Evolutionary conservation across 192 early-diverging fungal genomes (phyloP).

Genomic region (Podila horticola): DNA sequence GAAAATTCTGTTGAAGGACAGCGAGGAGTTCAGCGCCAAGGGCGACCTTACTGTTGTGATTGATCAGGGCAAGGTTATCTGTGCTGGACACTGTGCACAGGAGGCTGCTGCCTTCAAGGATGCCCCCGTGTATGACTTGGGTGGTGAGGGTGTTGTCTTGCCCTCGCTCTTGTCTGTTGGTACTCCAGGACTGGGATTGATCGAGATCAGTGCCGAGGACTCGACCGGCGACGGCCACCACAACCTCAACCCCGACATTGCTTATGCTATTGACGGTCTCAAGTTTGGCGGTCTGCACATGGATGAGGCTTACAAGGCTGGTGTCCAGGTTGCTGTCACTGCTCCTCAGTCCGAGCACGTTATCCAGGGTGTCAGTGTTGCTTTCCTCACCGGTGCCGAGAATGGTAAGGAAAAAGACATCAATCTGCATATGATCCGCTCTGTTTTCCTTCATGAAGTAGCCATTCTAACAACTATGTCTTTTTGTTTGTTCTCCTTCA

Average conservation of each 20-base stretch:
- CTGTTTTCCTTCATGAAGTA: not conserved
- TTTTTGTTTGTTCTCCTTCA: slow-evolving; percentile 2
- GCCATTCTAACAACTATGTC: no score
- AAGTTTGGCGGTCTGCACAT: slow-evolving; percentile 66
- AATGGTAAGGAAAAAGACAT: slow-evolving; percentile 38
- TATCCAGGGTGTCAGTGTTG: slow-evolving; percentile 70
- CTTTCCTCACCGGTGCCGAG: slow-evolving; percentile 72
- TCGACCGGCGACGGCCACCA: slow-evolving; percentile 67
- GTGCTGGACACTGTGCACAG: slow-evolving; percentile 51
- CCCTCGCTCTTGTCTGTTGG: slow-evolving; percentile 61
- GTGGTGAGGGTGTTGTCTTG: slow-evolving; percentile 49
- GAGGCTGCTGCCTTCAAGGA: slow-evolving; percentile 14
- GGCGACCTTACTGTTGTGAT: slow-evolving; percentile 60
- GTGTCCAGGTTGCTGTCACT: slow-evolving; percentile 70
- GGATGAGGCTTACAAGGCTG: slow-evolving; percentile 66
- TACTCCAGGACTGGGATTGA: slow-evolving; percentile 66
- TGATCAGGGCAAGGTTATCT: slow-evolving; percentile 66
- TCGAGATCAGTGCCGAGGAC: slow-evolving; percentile 71
- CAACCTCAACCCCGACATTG: slow-evolving; percentile 35
- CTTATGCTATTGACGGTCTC: slow-evolving; percentile 72
- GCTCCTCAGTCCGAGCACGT: slow-evolving; percentile 61
- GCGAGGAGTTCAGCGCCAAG: slow-evolving; percentile 33
- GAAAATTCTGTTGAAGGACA: slow-evolving; percentile 51
- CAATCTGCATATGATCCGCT: not conserved
- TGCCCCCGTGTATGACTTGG: slow-evolving; percentile 34